phyloP scores from a whole-genome alignment of 768 basidiomycete species.

The Auriscalpium vulgare region DNA sequence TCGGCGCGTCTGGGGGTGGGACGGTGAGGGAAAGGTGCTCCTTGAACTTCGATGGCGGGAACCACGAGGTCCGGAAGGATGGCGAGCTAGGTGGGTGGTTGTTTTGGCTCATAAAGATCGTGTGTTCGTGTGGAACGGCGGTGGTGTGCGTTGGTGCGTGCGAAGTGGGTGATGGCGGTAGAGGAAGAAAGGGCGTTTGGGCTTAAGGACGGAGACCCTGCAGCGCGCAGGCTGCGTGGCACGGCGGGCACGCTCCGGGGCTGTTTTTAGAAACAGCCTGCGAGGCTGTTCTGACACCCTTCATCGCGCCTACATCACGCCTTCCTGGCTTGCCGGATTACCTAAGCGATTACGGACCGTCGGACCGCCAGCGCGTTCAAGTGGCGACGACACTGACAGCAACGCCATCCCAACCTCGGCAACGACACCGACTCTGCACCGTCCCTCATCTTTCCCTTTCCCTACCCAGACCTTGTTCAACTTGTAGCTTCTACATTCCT shows the following conservation, averaged over 20 bases:
- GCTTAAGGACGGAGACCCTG: background rate
- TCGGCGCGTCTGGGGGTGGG: conserved; percentile 15
- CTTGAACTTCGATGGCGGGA: conserved; percentile 1
- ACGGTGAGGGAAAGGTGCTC: conserved; percentile 10
- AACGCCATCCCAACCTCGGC: background rate
- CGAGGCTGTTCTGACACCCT: too few species aligned
- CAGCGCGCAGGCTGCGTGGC: too few species aligned
- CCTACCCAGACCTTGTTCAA: background rate
- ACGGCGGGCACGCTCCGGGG: too few species aligned
- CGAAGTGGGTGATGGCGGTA: background rate
- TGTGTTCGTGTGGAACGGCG: background rate
- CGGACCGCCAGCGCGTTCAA: too few species aligned
- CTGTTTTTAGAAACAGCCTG: too few species aligned
- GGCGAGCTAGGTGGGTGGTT: background rate
- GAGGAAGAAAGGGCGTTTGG: background rate
- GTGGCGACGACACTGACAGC: background rate
- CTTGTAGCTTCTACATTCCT: conserved; percentile 6
- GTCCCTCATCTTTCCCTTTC: background rate
- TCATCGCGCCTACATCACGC: too few species aligned
- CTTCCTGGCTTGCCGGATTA: too few species aligned
- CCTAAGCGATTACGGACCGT: too few species aligned
- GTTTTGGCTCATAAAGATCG: conserved; percentile 4
- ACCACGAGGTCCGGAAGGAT: background rate
- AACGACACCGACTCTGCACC: background rate
- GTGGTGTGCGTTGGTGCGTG: background rate